These are phyloP conservation scores for Chimonanthus salicifolius DNA, from an alignment of 164 flowering plant genomes.

Conservation along the genomic window DNA sequence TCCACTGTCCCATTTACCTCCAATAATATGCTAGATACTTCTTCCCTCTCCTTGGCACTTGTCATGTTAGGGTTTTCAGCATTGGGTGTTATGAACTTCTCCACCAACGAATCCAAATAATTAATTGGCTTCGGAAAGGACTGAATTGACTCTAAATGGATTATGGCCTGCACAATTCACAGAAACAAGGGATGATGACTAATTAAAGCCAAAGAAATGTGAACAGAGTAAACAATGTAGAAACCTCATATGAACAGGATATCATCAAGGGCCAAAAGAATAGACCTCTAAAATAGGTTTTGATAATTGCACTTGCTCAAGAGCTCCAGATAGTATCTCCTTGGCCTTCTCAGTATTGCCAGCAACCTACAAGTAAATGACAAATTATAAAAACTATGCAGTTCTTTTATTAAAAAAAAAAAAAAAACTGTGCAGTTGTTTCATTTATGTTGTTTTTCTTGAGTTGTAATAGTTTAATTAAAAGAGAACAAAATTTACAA, in stretches of 20 bases:
- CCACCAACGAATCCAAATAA: slow-evolving; percentile 70
- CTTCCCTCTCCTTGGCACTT: slow-evolving; percentile 72
- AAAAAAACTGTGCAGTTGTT: too few relatives aligned
- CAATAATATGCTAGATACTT: slow-evolving; percentile 73
- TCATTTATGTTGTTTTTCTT: too few relatives aligned
- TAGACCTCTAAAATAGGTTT: slow-evolving; percentile 83
- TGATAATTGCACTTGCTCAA: slow-evolving; percentile 66
- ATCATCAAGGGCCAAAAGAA: not conserved
- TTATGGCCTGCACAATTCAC: slow-evolving; percentile 56
- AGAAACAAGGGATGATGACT: slow-evolving; percentile 5
- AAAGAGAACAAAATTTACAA: too few relatives aligned
- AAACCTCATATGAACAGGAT: not conserved
- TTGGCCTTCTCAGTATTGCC: slow-evolving; percentile 80
- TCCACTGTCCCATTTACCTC: slow-evolving; percentile 45
- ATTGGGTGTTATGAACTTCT: slow-evolving; percentile 54
- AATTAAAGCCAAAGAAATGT: not conserved
- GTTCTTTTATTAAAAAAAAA: too few relatives aligned
- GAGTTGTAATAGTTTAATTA: too few relatives aligned
- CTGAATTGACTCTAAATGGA: slow-evolving; percentile 79
- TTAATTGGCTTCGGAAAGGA: slow-evolving; percentile 65
- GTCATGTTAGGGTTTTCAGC: slow-evolving; percentile 44
- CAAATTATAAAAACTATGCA: too few relatives aligned
- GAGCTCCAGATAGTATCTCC: slow-evolving; percentile 60
- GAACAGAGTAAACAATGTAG: not conserved
- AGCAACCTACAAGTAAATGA: slow-evolving; percentile 38